Base-by-base conservation (phyloP, 1,284 basidiomycete species). In the Melampsora abietis-canadensis region DNA sequence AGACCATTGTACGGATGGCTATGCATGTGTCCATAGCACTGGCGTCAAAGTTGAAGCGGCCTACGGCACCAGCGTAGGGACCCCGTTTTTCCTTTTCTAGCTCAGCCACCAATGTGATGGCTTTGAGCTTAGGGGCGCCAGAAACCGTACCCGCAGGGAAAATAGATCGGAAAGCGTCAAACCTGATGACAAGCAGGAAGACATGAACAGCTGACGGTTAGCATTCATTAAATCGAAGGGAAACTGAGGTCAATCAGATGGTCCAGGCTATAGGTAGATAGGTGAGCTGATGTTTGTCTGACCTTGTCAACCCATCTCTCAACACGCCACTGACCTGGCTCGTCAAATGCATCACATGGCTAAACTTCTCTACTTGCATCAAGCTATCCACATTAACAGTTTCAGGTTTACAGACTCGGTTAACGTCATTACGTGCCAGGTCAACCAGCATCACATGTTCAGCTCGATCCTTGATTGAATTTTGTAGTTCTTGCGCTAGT, bases 361-460 rank as follows among this genome's bases (percentile, higher is more conserved):
- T 92, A 83, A 98, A 99, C 83, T 92, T 95, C 82, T 98, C 92
- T 24, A 99, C 83, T 77, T 86, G 85, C 93, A 98, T 97, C 72
- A 99, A 86, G 76, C 92, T 88, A 83, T 98, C 96, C 30, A 99
- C 94, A 79, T 94, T 90, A 79, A 98, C 95, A 0, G 95, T 97
- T 81, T 89, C 87, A 5, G 96, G 94, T 79, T 92, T 88, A 85
- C 95, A 98, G 30, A 98, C 92, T 27, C 96, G 89, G 82, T 97
- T 98, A 77, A 99, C 94, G 81, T 99, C 96, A 84, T 99, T 99
- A n/a, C 96, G 86, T 7, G 96, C 96, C 76, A 99, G 86, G 83
- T 99, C 96, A 72, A 98, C 94, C 70, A 99, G 87, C 96, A 98
- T 98, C 81, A 98, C 94, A 81, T 99, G 95, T 81, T 99, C 96